Percentiles rank a stretch among this genome's conserved stretches.
phyloP scores from a whole-genome alignment of 805 yeast genomes.

The Candida rishiriensis region DNA sequence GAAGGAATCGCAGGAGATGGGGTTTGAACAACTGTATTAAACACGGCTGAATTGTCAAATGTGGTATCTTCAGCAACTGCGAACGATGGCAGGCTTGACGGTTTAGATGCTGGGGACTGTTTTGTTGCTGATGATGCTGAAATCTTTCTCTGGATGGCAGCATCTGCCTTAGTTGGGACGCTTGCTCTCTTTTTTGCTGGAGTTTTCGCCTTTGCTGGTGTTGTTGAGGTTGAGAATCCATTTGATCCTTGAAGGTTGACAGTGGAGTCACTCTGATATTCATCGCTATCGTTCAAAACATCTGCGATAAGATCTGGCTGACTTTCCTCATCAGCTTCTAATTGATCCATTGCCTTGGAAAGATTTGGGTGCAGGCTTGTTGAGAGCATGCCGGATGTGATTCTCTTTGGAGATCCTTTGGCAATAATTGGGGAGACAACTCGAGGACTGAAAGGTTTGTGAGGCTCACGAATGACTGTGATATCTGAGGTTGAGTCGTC shows the following conservation, averaged over 20 bases:
- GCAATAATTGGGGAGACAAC: slow-evolving; percentile 29
- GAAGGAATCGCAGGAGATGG: neutral
- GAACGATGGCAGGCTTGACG: neutral
- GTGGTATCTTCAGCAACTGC: neutral
- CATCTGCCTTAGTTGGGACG: slow-evolving; percentile 28
- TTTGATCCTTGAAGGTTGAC: neutral
- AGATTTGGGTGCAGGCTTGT: slow-evolving; percentile 29
- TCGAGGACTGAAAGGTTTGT: slow-evolving; percentile 21
- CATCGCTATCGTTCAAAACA: slow-evolving; percentile 14
- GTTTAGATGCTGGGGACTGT: slow-evolving; percentile 6
- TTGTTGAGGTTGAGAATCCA: neutral
- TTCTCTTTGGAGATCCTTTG: slow-evolving; percentile 32
- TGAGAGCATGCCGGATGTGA: slow-evolving; percentile 34
- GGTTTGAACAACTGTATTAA: neutral
- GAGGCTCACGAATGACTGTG: slow-evolving; percentile 22
- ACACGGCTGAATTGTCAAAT: neutral
- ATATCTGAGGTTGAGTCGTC: slow-evolving; percentile 13
- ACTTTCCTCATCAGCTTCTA: slow-evolving; percentile 8
- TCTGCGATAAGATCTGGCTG: slow-evolving; percentile 8
- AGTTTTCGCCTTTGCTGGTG: slow-evolving; percentile 2
- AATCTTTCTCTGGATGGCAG: slow-evolving; percentile 14
- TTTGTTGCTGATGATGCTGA: slow-evolving; percentile 8
- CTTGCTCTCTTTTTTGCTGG: slow-evolving; percentile 21
- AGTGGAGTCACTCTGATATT: slow-evolving; percentile 18
- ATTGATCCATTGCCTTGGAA: slow-evolving; percentile 25